phyloP scores from a whole-genome alignment of 495 filamentous ascomycete genomes.

The Podospora sp. region DNA sequence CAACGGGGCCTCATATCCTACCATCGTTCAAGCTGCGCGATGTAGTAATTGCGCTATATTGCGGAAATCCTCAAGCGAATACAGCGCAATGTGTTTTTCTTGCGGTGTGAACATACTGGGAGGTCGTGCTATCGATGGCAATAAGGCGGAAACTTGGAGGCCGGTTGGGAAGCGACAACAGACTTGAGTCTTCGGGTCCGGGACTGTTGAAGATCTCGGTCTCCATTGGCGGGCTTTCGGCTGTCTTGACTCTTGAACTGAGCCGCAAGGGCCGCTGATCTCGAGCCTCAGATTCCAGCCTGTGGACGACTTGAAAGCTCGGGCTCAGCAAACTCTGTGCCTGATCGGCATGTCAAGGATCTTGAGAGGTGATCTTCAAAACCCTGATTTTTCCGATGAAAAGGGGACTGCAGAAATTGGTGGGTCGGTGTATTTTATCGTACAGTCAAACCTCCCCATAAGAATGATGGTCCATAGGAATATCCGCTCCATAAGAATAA shows the following conservation, averaged over 20 bases:
- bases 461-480: too few relatives aligned
- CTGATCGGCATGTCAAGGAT: constrained; percentile 14
- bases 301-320: neutral
- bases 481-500: too few relatives aligned
- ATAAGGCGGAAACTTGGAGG: neutral
- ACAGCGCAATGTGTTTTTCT: neutral
- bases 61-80: neutral
- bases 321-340: neutral
- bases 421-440: too few relatives aligned
- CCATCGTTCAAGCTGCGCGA: neutral
- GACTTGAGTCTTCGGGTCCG: neutral
- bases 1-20: neutral
- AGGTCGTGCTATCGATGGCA: neutral
- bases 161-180: neutral
- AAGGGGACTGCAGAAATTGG: neutral
- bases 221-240: constrained; percentile 3
- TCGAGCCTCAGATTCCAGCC: neutral
- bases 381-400: neutral
- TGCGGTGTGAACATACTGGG: too few relatives aligned
- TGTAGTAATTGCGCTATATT: neutral
- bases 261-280: constrained; percentile 8
- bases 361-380: neutral
- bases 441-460: too few relatives aligned
- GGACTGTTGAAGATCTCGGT: neutral
- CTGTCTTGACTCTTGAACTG: neutral